Evolutionary conservation across 345 rosid genomes (phyloP).

Genomic region (Fremontodendron californicum): DNA sequence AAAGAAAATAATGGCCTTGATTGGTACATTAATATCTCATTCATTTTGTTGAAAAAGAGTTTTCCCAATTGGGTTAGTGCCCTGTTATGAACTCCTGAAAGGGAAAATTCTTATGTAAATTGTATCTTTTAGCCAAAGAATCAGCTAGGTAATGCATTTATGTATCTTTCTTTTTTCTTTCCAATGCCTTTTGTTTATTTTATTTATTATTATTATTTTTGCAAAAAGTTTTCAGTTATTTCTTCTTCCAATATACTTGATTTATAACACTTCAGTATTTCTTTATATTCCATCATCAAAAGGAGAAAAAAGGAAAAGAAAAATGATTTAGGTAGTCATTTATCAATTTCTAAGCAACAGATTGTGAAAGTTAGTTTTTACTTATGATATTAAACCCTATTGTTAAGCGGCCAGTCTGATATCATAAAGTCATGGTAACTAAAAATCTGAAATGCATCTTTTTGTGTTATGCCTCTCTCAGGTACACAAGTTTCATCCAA

Average conservation of each 20-base stretch:
- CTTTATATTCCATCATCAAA: not conserved
- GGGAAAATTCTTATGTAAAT: not conserved
- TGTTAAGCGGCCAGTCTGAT: not conserved
- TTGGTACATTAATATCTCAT: not conserved
- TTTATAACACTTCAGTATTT: not conserved
- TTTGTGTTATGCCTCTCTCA: slow-evolving; percentile 28
- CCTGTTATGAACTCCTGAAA: not conserved
- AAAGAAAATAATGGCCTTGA: not conserved
- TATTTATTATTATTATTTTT: not conserved
- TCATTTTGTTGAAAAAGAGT: not conserved
- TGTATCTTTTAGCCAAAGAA: not conserved
- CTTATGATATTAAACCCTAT: not conserved
- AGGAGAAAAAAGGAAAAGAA: not conserved
- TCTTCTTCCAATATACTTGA: not conserved
- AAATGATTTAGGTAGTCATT: not conserved
- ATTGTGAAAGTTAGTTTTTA: not conserved
- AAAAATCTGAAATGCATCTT: not conserved
- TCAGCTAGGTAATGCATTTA: not conserved
- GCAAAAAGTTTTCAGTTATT: not conserved
- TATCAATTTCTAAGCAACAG: not conserved
- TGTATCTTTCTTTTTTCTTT: not conserved
- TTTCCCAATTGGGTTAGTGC: not conserved
- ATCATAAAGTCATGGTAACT: not conserved
- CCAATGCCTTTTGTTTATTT: not conserved
- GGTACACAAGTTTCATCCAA: slow-evolving; percentile 97